Conservation (phyloP, 495 filamentous ascomycete species). For the Xylaria venustula region DNA sequence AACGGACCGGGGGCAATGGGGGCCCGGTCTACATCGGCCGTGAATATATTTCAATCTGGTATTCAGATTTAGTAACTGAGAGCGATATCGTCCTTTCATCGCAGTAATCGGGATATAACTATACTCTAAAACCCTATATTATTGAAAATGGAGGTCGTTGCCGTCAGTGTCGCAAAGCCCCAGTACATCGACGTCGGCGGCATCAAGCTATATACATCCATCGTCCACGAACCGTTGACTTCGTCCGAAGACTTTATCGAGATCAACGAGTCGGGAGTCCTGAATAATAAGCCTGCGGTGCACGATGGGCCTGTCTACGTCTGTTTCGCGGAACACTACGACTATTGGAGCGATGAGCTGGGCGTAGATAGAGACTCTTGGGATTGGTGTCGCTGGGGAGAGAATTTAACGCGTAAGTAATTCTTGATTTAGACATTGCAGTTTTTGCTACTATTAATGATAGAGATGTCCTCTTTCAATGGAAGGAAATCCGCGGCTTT, state of each 20-base stretch:
- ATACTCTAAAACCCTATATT: too few species aligned
- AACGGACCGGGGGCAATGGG: too few species aligned
- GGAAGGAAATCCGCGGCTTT: too few species aligned
- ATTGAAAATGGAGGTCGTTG: constrained; percentile 11
- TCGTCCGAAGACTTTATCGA: constrained; percentile 3
- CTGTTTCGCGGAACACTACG: constrained; percentile 11
- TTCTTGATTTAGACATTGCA: too few species aligned
- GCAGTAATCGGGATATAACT: too few species aligned
- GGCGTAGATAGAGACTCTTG: constrained; percentile 1
- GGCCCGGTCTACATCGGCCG: too few species aligned
- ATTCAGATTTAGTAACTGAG: too few species aligned
- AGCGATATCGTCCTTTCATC: too few species aligned
- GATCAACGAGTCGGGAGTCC: not conserved
- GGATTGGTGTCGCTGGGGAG: constrained; percentile 11
- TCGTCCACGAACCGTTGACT: constrained; percentile 1
- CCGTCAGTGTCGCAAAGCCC: constrained; percentile 3
- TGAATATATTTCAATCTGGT: too few species aligned
- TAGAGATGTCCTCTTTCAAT: too few species aligned
- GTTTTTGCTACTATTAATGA: too few species aligned
- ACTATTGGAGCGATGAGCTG: constrained; percentile 9
- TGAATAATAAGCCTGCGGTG: constrained; percentile 4
- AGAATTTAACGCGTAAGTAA: constrained; percentile 8
- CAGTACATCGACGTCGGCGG: not conserved
- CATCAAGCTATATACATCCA: constrained; percentile 3
- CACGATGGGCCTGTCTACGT: constrained; percentile 8